Base-by-base conservation (phyloP, 2,329 filamentous ascomycete genomes). In the Lecanosticta acicola region DNA sequence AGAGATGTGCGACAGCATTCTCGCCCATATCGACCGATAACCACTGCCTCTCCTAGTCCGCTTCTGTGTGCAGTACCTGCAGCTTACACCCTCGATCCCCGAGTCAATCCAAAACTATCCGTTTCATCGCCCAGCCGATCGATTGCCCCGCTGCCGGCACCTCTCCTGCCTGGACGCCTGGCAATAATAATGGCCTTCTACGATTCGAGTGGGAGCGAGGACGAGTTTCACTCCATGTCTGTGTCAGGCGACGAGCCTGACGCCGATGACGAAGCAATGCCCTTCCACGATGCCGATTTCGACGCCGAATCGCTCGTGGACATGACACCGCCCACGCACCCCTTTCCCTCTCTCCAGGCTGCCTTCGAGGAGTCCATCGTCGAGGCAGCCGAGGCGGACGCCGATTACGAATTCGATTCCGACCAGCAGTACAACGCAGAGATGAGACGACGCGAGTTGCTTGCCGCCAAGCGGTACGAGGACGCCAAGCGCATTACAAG, bases 291-390 rank as follows among this genome's bases (percentile, higher is more conserved):
- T 33, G 36, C 45, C 20, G 40, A 46, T 29, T 37, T 45, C 26
- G 36, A 46, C 7, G 45, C 43, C 18, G 54, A 58, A 13, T 45
- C 45, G 2, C 46, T 40, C 24, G 36, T 45, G 21, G 42, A 45
- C 37, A 55, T 61, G 41, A 47, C 53, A n/a, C 61, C 71, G 49
- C 78, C 77, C n/a, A 63, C 68, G 35, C 87, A 94, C 62, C 87
- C 87, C 4, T 83, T 93, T 41, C 71, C 79, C 13, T 77, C 78
- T 21, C 85, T 93, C 79, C 87, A 93, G 65, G 79, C 77, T 51
- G 85, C 87, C 50, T 93, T 94, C 63, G 82, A 85, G 57, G 87
- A 93, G 68, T 91, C 86, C 1, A 79, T 93, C 56, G 71, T 80
- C 46, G 87, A 93, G 61, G 83, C 83, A 26, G 79, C 79, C 11